Evolutionary conservation across 495 filamentous ascomycete species (phyloP).

Genomic region (Penicillium daleae): DNA sequence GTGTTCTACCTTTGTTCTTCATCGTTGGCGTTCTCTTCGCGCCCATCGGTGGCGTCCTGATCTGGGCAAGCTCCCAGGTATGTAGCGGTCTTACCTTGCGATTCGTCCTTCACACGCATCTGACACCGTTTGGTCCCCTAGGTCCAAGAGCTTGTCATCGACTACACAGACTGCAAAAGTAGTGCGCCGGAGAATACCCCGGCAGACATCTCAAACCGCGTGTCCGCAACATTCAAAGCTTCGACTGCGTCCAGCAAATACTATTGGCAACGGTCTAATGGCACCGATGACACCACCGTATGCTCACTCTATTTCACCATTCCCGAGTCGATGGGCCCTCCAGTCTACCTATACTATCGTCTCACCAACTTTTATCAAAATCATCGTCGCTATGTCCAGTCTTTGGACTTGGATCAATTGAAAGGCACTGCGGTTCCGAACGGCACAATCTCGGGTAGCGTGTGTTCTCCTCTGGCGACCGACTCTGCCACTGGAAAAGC

Average conservation of each 20-base stretch:
- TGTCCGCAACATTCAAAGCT: constrained; percentile 67
- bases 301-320: constrained; percentile 80
- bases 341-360: constrained; percentile 89
- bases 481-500: constrained; percentile 59
- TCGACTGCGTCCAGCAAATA: constrained; percentile 32
- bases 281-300: constrained; percentile 28
- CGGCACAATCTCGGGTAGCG: constrained; percentile 61
- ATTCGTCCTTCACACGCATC: constrained; percentile 3
- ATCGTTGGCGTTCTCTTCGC: constrained; percentile 84
- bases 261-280: constrained; percentile 25
- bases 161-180: constrained; percentile 77
- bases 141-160: constrained; percentile 89
- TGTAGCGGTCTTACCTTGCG: not conserved
- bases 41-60: constrained; percentile 79
- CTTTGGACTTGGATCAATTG: constrained; percentile 81
- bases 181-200: constrained; percentile 47
- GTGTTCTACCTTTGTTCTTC: constrained; percentile 89
- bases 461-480: constrained; percentile 74
- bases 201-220: constrained; percentile 52
- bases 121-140: constrained; percentile 37
- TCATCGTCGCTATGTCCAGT: constrained; percentile 93
- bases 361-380: constrained; percentile 99
- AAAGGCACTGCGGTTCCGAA: constrained; percentile 68
- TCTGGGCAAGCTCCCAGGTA: constrained; percentile 81
- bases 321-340: constrained; percentile 74